phyloP scores from a whole-genome alignment of 192 early-diverging fungal species.

The Backusella sp. region DNA sequence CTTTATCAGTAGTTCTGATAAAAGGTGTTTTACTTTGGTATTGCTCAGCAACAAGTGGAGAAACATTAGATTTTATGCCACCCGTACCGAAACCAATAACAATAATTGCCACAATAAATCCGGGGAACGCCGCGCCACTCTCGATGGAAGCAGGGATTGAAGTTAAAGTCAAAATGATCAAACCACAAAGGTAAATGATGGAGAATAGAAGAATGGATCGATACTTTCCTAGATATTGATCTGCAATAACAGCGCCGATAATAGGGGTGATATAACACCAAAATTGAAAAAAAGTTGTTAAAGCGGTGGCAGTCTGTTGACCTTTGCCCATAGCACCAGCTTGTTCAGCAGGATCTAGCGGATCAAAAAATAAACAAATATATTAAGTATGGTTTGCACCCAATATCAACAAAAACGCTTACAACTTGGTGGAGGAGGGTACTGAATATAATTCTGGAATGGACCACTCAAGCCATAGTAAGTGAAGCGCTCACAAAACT shows the following conservation, averaged over 20 bases:
- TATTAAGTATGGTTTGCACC: background rate
- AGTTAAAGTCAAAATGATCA: constrained; percentile 57
- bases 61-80: constrained; percentile 79
- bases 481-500: constrained; percentile 67
- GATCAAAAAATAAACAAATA: background rate
- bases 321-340: constrained; percentile 50
- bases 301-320: constrained; percentile 51
- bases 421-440: constrained; percentile 39
- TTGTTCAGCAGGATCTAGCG: constrained; percentile 37
- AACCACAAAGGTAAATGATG: constrained; percentile 59
- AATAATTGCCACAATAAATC: constrained; percentile 64
- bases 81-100: constrained; percentile 72
- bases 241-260: constrained; percentile 63
- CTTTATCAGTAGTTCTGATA: constrained; percentile 52
- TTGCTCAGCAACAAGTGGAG: constrained; percentile 78
- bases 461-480: constrained; percentile 61
- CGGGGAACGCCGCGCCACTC: constrained; percentile 56
- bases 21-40: constrained; percentile 51
- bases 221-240: constrained; percentile 73
- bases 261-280: constrained; percentile 49
- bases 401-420: constrained; percentile 6
- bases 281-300: constrained; percentile 51
- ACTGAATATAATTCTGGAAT: constrained; percentile 61
- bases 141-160: constrained; percentile 52
- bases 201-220: constrained; percentile 63